Evolutionary conservation across 768 basidiomycete species (phyloP).

Genomic region (Kwoniella bestiolae): DNA sequence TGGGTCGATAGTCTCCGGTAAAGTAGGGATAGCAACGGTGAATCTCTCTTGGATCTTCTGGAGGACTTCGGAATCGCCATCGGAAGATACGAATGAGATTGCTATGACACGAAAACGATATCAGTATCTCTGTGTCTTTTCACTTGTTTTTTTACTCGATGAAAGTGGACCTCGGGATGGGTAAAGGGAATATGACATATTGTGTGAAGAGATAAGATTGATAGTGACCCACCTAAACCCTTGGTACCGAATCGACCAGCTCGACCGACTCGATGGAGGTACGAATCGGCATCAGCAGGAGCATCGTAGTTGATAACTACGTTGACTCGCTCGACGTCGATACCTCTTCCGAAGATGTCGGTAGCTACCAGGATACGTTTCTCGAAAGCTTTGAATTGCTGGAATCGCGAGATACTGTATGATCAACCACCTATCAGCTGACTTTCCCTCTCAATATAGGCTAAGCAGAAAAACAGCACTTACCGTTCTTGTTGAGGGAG

Average conservation of each 20-base stretch:
- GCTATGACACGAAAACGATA: slow-evolving; percentile 59
- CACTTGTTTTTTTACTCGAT: too few species aligned
- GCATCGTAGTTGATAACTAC: slow-evolving; percentile 99
- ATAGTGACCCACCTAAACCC: slow-evolving; percentile 65
- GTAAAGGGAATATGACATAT: too few species aligned
- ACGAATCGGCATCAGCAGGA: slow-evolving; percentile 95
- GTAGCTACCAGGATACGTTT: slow-evolving; percentile 98
- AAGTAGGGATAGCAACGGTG: slow-evolving; percentile 93
- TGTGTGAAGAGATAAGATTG: too few species aligned
- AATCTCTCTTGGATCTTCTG: slow-evolving; percentile 91
- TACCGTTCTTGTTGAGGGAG: slow-evolving; percentile 95
- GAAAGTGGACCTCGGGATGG: too few species aligned
- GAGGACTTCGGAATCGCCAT: slow-evolving; percentile 92
- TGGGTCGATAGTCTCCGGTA: slow-evolving; percentile 91
- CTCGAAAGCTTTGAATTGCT: slow-evolving; percentile 98
- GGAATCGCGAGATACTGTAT: slow-evolving; percentile 85
- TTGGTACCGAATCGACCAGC: slow-evolving; percentile 99
- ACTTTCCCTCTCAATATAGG: background rate
- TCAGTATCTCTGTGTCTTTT: background rate
- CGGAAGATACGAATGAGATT: slow-evolving; percentile 92
- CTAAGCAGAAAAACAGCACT: slow-evolving; percentile 47
- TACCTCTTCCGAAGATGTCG: slow-evolving; percentile 98
- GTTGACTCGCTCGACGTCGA: slow-evolving; percentile 99
- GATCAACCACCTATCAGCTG: background rate
- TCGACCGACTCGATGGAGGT: slow-evolving; percentile 97